Evolutionary conservation across 495 filamentous ascomycete species (phyloP).

Genomic region (Cercophora samala): DNA sequence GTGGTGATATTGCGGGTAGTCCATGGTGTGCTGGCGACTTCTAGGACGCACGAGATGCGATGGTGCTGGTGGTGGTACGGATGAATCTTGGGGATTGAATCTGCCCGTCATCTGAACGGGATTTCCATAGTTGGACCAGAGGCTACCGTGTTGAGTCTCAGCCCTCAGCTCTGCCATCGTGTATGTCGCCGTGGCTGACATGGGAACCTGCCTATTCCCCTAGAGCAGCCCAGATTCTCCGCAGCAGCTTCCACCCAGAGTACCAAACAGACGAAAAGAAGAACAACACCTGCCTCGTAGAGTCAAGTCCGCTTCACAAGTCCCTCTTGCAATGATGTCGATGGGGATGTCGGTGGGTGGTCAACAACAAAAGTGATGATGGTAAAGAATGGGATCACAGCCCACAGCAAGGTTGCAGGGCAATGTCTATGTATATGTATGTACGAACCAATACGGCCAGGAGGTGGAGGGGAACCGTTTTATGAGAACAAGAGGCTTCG

Average conservation of each 20-base stretch:
- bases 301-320: neutral
- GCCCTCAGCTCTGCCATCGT: slow-evolving; percentile 56
- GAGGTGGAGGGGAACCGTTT: slow-evolving; percentile 47
- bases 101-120: slow-evolving; percentile 48
- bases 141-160: slow-evolving; percentile 48
- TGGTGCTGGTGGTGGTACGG: slow-evolving; percentile 37
- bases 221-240: slow-evolving; percentile 22
- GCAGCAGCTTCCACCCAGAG: slow-evolving; percentile 10
- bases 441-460: slow-evolving; percentile 40
- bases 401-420: slow-evolving; percentile 44
- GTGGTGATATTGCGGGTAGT: slow-evolving; percentile 43
- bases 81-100: slow-evolving; percentile 45
- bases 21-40: slow-evolving; percentile 37
- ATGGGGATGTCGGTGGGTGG: slow-evolving; percentile 5
- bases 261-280: neutral
- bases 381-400: slow-evolving; percentile 39
- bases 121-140: slow-evolving; percentile 52
- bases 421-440: slow-evolving; percentile 47
- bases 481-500: slow-evolving; percentile 44
- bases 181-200: slow-evolving; percentile 54
- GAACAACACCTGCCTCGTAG: neutral
- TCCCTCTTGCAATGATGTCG: neutral
- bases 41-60: slow-evolving; percentile 46
- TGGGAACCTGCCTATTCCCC: slow-evolving; percentile 44
- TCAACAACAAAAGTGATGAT: slow-evolving; percentile 24